Percentiles rank a stretch among this genome's conserved stretches.
Conservation (phyloP, 164 flowering plant species). For the Dillenia suffruticosa region DNA sequence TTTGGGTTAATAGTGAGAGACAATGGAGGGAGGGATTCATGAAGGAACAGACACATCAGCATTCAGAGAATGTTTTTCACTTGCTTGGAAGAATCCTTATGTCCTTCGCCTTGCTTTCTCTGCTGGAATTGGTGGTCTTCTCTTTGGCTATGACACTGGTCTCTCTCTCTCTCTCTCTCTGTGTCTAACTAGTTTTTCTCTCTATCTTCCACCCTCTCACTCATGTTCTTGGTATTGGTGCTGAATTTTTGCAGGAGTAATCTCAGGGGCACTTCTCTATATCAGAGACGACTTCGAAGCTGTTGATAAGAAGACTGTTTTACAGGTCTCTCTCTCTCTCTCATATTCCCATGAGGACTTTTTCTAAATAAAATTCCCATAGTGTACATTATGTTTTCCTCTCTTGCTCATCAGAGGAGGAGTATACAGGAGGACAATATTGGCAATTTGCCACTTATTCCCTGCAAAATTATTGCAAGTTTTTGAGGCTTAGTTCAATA, state of each 20-base stretch:
- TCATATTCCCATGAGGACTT: too few relatives aligned
- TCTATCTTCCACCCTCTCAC: background rate
- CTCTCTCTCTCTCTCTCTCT: slow-evolving; percentile 1
- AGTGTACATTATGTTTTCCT: too few relatives aligned
- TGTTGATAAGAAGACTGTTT: slow-evolving; percentile 46
- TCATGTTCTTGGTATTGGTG: background rate
- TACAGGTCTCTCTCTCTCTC: slow-evolving; percentile 36
- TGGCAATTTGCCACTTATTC: too few relatives aligned
- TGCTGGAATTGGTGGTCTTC: slow-evolving; percentile 68
- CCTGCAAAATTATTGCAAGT: too few relatives aligned
- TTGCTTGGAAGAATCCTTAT: slow-evolving; percentile 62
- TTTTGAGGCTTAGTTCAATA: too few relatives aligned
- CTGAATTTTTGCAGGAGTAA: slow-evolving; percentile 45
- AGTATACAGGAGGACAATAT: too few relatives aligned
- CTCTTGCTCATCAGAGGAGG: too few relatives aligned
- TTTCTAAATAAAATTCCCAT: too few relatives aligned
- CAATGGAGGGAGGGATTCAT: slow-evolving; percentile 56
- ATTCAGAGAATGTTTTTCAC: slow-evolving; percentile 50
- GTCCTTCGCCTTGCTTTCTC: slow-evolving; percentile 68
- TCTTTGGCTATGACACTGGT: slow-evolving; percentile 74
- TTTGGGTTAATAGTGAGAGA: background rate
- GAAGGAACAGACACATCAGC: slow-evolving; percentile 40
- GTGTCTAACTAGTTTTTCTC: background rate
- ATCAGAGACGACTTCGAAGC: slow-evolving; percentile 60
- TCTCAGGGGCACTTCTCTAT: slow-evolving; percentile 71